A percentile compares a stretch with the other conserved stretches of the same genome.
phyloP scores from a whole-genome alignment of 2,329 filamentous ascomycete genomes.

The Claviceps humidiphila region DNA sequence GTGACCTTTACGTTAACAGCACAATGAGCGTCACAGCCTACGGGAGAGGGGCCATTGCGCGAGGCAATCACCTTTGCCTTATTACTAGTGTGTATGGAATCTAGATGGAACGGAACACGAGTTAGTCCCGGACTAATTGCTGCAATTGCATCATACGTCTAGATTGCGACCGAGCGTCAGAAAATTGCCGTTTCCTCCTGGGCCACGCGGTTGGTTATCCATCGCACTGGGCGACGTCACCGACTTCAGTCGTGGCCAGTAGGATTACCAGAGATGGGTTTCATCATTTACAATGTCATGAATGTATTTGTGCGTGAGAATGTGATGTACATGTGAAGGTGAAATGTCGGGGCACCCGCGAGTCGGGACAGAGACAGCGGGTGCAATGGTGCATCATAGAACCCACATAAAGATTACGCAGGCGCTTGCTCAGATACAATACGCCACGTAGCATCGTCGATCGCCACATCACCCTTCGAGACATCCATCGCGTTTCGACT shows the following conservation, averaged over 20 bases:
- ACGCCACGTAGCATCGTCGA: neutral
- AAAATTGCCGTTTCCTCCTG: conserved; percentile 13
- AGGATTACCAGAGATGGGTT: conserved; percentile 31
- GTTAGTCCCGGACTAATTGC: neutral
- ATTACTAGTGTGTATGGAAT: neutral
- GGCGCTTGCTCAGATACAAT: neutral
- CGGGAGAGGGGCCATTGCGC: neutral
- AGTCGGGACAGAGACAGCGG: neutral
- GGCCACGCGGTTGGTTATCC: conserved; percentile 16
- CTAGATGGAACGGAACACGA: neutral
- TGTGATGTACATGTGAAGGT: neutral
- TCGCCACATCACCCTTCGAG: neutral
- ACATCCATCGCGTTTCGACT: neutral
- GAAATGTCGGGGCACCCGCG: neutral
- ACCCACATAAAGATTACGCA: neutral
- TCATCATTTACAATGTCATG: conserved; percentile 18
- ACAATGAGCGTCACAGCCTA: neutral
- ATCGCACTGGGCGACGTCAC: conserved; percentile 13
- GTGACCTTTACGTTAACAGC: neutral
- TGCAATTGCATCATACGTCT: neutral
- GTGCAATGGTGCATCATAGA: neutral
- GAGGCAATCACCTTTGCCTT: neutral
- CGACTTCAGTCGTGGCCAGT: conserved; percentile 16
- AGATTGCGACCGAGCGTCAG: conserved; percentile 2
- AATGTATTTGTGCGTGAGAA: neutral